Percentiles rank a stretch among this genome's conserved stretches.
Evolutionary conservation across 2,329 filamentous ascomycete genomes (phyloP).

Genomic region (Mycosphaerella arachidis): DNA sequence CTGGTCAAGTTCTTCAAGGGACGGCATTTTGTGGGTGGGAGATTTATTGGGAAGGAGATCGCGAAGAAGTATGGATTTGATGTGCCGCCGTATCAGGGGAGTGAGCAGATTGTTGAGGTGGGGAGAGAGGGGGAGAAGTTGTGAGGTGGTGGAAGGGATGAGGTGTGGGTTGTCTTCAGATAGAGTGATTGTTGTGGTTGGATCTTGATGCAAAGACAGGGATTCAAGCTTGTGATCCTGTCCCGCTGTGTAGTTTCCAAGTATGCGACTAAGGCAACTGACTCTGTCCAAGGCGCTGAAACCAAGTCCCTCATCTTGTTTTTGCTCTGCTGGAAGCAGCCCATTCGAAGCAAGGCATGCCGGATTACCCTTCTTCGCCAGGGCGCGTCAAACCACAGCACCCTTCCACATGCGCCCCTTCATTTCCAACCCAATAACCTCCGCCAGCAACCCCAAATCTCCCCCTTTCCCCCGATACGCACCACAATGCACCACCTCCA

Average conservation of each 20-base stretch:
- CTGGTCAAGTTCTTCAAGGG: conserved; percentile 78
- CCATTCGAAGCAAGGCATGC: too few species aligned
- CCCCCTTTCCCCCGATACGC: conserved; percentile 9
- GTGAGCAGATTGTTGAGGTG: conserved; percentile 87
- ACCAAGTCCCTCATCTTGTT: background rate
- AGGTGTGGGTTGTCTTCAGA: background rate
- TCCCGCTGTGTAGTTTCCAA: background rate
- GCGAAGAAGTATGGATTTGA: conserved; percentile 83
- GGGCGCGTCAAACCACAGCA: too few species aligned
- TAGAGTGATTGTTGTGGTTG: background rate
- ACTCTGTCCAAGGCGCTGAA: background rate
- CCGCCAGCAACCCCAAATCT: conserved; percentile 14
- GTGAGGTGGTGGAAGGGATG: background rate
- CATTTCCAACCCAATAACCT: conserved; percentile 18
- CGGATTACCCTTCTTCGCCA: too few species aligned
- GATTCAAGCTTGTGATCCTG: background rate
- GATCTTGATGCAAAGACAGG: background rate
- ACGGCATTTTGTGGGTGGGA: conserved; percentile 87
- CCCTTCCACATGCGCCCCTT: conserved; percentile 18
- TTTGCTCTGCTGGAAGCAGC: background rate
- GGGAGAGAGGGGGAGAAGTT: conserved; percentile 32
- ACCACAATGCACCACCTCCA: conserved; percentile 6
- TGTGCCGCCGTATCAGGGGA: conserved; percentile 73
- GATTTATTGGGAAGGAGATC: conserved; percentile 74
- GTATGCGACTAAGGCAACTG: background rate